A percentile compares a stretch with the other conserved stretches of the same genome.
Conservation (phyloP, 768 basidiomycete species). For the Russula virescens region DNA sequence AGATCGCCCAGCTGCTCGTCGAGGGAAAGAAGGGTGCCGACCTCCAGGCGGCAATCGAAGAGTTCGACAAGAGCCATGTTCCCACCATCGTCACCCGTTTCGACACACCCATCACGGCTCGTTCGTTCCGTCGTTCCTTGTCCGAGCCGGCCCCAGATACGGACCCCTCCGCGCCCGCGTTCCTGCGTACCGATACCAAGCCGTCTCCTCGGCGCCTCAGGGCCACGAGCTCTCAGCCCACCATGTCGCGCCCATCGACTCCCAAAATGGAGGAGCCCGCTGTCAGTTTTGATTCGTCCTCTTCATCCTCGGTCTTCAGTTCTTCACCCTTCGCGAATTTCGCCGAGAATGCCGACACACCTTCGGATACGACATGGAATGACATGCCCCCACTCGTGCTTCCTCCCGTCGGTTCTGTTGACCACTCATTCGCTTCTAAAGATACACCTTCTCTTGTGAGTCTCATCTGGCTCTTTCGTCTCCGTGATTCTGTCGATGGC, state of each 20-base stretch:
- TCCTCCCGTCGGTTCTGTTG: conserved; percentile 7
- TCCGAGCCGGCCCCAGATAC: conserved; percentile 45
- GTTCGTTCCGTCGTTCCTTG: conserved; percentile 61
- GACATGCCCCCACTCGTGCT: conserved; percentile 24
- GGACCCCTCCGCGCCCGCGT: conserved; percentile 29
- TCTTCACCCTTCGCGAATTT: conserved; percentile 10
- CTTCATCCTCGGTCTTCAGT: neutral
- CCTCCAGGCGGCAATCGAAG: conserved; percentile 33
- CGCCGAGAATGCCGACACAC: conserved; percentile 1
- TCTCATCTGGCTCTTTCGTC: neutral
- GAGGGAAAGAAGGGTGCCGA: conserved; percentile 37
- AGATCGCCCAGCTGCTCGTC: conserved; percentile 57
- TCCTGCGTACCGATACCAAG: conserved; percentile 18
- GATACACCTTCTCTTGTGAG: conserved; percentile 24
- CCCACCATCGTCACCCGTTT: conserved; percentile 65
- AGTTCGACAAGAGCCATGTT: conserved; percentile 44
- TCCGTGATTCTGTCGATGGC: neutral
- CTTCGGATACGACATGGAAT: conserved; percentile 4
- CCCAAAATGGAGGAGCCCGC: neutral
- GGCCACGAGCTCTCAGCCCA: conserved; percentile 24
- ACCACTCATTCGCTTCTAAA: conserved; percentile 10
- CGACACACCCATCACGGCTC: conserved; percentile 68
- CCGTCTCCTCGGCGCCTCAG: conserved; percentile 17
- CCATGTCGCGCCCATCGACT: conserved; percentile 14
- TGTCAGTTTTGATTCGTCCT: neutral